phyloP scores from a whole-genome alignment of 805 yeast species.

The Lachancea sp. region DNA sequence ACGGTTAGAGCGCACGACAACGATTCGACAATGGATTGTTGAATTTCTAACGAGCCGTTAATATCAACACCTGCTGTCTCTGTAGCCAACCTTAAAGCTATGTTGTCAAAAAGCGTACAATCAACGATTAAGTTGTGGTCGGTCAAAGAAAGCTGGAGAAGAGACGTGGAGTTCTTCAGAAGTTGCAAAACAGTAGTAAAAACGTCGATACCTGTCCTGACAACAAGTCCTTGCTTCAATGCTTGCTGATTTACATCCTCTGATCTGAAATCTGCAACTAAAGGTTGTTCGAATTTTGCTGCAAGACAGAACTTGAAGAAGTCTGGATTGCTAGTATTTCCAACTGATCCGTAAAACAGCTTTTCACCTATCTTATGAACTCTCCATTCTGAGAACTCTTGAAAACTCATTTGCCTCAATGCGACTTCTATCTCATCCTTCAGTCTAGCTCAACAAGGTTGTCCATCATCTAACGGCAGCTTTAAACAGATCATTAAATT shows the following conservation, averaged over 20 bases:
- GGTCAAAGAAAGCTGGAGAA: background rate
- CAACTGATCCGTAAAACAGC: background rate
- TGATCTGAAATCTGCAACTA: background rate
- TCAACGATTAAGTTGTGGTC: background rate
- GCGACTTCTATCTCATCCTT: background rate
- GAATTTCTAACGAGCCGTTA: background rate
- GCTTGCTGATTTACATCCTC: slow-evolving; percentile 5
- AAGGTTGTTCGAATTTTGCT: background rate
- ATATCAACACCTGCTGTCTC: background rate
- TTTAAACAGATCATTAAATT: background rate
- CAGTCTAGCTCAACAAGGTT: background rate
- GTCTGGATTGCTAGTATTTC: background rate
- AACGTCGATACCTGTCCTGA: background rate
- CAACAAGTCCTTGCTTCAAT: slow-evolving; percentile 4
- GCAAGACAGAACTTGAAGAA: background rate
- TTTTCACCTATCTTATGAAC: background rate
- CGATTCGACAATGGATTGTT: background rate
- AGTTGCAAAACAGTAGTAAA: background rate
- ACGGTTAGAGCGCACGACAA: background rate
- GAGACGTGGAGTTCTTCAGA: slow-evolving; percentile 1
- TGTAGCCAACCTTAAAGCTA: background rate
- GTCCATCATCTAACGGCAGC: background rate
- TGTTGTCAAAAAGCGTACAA: background rate
- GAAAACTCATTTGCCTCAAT: too few relatives aligned
- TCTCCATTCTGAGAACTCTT: background rate